These are phyloP conservation scores for Amanita rubescens DNA, from an alignment of 768 basidiomycete species.

Conservation along the genomic window DNA sequence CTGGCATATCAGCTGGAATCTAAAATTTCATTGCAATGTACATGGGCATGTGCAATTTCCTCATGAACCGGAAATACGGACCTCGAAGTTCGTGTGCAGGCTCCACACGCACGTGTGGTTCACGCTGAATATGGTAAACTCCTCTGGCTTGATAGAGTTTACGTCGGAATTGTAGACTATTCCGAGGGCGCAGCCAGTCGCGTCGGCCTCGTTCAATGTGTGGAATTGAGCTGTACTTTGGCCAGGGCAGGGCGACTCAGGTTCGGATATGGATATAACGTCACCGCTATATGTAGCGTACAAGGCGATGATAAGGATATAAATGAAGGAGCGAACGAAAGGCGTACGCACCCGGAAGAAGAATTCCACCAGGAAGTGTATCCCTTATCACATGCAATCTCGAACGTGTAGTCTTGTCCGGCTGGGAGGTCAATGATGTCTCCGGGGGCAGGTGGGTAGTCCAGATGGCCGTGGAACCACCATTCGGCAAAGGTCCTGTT, in stretches of 20 bases:
- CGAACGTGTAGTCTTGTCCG: conserved; percentile 27
- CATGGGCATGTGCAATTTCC: too few species aligned
- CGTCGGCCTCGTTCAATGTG: conserved; percentile 29
- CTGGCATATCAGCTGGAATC: conserved; percentile 17
- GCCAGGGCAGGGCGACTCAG: conserved; percentile 28
- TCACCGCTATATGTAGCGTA: too few species aligned
- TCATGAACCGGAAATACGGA: too few species aligned
- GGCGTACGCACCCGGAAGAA: too few species aligned
- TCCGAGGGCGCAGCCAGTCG: conserved; percentile 32
- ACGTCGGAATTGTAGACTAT: not conserved
- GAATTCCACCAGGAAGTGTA: too few species aligned
- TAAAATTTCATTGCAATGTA: too few species aligned
- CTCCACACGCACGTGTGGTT: too few species aligned
- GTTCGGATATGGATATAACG: too few species aligned
- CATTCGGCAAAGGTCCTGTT: conserved; percentile 36
- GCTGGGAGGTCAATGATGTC: conserved; percentile 40
- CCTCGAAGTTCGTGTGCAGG: too few species aligned
- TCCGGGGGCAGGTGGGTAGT: conserved; percentile 31
- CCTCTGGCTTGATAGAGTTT: not conserved
- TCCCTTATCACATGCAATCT: conserved; percentile 23
- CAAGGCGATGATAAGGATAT: too few species aligned
- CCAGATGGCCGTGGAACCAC: conserved; percentile 38
- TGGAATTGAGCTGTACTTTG: conserved; percentile 26
- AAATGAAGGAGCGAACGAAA: conserved; percentile 1
- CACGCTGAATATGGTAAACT: too few species aligned